phyloP scores from a whole-genome alignment of 2,329 filamentous ascomycete genomes.

The Colletotrichum falcatum region DNA sequence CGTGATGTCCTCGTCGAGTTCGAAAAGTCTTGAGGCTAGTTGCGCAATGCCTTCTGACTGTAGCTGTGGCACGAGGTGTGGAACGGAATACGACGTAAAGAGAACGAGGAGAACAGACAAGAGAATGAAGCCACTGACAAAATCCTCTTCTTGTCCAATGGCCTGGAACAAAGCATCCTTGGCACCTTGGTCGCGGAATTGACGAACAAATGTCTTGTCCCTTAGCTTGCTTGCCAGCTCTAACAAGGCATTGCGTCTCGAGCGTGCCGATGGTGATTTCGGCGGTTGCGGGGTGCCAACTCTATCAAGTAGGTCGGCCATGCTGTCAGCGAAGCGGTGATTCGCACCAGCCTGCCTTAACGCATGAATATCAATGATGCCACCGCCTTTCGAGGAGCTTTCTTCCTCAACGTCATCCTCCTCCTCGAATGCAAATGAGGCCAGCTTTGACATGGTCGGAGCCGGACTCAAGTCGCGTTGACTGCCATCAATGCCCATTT shows the following conservation, averaged over 20 bases:
- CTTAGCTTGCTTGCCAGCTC: constrained; percentile 71
- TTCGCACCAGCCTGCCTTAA: constrained; percentile 74
- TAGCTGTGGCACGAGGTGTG: constrained; percentile 69
- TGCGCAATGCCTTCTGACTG: constrained; percentile 64
- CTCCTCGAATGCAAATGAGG: constrained; percentile 51
- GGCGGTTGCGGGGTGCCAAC: constrained; percentile 65
- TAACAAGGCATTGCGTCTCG: constrained; percentile 69
- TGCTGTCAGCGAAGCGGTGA: constrained; percentile 73
- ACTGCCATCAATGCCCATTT: constrained; percentile 44
- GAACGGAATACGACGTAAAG: constrained; percentile 69
- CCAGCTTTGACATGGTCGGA: constrained; percentile 31
- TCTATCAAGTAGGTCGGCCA: constrained; percentile 72
- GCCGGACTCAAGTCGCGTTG: constrained; percentile 39
- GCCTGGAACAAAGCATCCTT: constrained; percentile 76
- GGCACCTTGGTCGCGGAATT: constrained; percentile 80
- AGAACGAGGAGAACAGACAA: constrained; percentile 73
- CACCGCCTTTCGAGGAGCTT: constrained; percentile 55
- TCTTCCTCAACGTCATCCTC: constrained; percentile 60
- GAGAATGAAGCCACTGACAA: constrained; percentile 72
- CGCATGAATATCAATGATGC: constrained; percentile 74
- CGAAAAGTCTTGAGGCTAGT: constrained; percentile 69
- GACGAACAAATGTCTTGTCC: constrained; percentile 72
- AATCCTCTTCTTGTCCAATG: constrained; percentile 69
- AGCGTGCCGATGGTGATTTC: constrained; percentile 58
- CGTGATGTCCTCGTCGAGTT: constrained; percentile 65